A percentile compares a stretch with the other conserved stretches of the same genome.
Conservation (phyloP, 768 basidiomycete species). For the Lactarius hatsudake region DNA sequence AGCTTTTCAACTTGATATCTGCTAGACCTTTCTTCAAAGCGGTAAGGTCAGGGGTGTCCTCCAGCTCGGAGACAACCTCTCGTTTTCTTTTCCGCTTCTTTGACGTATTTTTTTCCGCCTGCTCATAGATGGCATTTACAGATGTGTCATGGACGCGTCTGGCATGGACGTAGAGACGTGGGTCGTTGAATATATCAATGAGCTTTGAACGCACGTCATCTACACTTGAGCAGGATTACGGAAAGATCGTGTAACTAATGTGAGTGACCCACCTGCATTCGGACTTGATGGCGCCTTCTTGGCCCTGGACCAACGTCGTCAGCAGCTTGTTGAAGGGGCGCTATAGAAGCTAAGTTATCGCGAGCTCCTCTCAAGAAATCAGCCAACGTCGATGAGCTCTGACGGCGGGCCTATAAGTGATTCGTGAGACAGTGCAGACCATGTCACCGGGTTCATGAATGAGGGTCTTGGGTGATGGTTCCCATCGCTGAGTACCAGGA, state of each 20-base stretch:
- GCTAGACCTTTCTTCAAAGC: constrained; percentile 53
- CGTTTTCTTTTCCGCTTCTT: constrained; percentile 40
- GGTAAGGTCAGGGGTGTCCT: constrained; percentile 46
- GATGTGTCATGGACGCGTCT: constrained; percentile 50
- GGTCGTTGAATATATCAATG: constrained; percentile 50
- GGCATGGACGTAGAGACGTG: constrained; percentile 56
- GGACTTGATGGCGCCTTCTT: constrained; percentile 28
- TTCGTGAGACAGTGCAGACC: constrained; percentile 25
- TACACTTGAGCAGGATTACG: constrained; percentile 41
- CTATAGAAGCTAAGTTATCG: neutral
- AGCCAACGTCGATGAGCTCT: constrained; percentile 32
- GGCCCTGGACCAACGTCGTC: neutral
- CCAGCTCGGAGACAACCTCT: constrained; percentile 36
- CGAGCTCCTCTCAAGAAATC: constrained; percentile 31
- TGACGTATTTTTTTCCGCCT: constrained; percentile 33
- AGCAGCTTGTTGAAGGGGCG: constrained; percentile 2
- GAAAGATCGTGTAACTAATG: neutral
- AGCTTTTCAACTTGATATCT: constrained; percentile 50
- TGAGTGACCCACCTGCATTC: constrained; percentile 38
- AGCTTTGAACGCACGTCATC: constrained; percentile 47
- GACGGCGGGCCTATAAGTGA: constrained; percentile 31
- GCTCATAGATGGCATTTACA: constrained; percentile 39
- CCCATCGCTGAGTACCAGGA: neutral
- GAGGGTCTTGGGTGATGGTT: neutral
- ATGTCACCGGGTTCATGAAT: constrained; percentile 1